These are phyloP conservation scores for Torulaspora quercuum DNA, from an alignment of 805 yeast genomes.

Conservation along the genomic window DNA sequence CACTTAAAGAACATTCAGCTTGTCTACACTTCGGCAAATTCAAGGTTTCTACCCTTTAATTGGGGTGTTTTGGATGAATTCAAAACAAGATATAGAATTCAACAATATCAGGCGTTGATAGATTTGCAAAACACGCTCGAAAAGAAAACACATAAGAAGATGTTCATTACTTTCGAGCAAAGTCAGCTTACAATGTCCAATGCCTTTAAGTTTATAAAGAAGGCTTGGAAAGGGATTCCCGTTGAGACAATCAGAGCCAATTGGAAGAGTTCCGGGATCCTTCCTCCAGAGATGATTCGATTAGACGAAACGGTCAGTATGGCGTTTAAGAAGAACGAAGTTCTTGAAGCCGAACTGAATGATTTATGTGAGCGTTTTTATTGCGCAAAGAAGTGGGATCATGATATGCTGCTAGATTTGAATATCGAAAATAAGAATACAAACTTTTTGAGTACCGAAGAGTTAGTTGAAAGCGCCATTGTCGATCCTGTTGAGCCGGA, in stretches of 20 bases:
- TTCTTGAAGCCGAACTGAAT: slow-evolving; percentile 41
- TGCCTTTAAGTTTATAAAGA: slow-evolving; percentile 56
- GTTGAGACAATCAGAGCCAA: slow-evolving; percentile 39
- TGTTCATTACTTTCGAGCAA: slow-evolving; percentile 36
- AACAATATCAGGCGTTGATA: slow-evolving; percentile 47
- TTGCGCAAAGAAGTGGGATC: slow-evolving; percentile 57
- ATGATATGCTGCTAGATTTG: slow-evolving; percentile 51
- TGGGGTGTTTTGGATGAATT: slow-evolving; percentile 65
- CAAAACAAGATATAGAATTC: slow-evolving; percentile 53
- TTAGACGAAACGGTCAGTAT: slow-evolving; percentile 31
- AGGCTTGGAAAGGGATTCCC: slow-evolving; percentile 51
- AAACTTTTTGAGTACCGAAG: slow-evolving; percentile 55
- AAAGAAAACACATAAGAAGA: slow-evolving; percentile 17
- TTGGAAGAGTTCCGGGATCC: slow-evolving; percentile 45
- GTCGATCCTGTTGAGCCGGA: slow-evolving; percentile 44
- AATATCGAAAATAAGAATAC: slow-evolving; percentile 42
- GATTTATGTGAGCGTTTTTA: slow-evolving; percentile 46
- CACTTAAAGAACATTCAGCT: slow-evolving; percentile 44
- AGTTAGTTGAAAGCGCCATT: slow-evolving; percentile 57
- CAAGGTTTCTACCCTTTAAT: slow-evolving; percentile 54
- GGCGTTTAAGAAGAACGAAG: slow-evolving; percentile 37
- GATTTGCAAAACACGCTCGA: slow-evolving; percentile 30
- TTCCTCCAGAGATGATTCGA: slow-evolving; percentile 36
- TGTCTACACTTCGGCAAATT: slow-evolving; percentile 39
- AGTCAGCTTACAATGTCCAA: slow-evolving; percentile 51